A percentile compares a stretch with the other conserved stretches of the same genome.
Evolutionary conservation across 31 red algal genomes (phyloP).

Genomic region (Porphyra umbilicalis): DNA sequence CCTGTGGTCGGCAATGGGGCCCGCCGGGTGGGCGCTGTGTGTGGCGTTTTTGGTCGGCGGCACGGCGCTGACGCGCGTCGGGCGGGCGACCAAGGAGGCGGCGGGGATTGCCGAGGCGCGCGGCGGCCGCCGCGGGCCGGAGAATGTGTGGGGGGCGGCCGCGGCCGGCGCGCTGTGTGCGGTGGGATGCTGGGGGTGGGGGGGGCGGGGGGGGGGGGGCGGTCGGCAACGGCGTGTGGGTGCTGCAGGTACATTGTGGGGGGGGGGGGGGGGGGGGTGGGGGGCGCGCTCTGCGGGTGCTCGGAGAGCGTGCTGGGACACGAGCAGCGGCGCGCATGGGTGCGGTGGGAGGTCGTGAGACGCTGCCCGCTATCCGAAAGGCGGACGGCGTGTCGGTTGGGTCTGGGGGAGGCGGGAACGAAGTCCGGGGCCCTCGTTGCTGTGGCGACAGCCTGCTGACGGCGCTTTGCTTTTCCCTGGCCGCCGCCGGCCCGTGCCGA

Average conservation of each 20-base stretch:
- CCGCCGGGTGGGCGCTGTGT: constrained; percentile 47
- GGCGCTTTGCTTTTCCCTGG: too few relatives aligned
- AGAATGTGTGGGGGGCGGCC: constrained; percentile 96
- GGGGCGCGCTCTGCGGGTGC: background rate
- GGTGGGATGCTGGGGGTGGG: background rate
- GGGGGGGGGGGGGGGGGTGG: background rate
- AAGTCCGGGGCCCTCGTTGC: too few relatives aligned
- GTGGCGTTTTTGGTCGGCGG: constrained; percentile 77
- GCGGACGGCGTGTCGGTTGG: too few relatives aligned
- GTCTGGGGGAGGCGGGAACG: too few relatives aligned
- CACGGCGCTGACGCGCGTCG: constrained; percentile 47
- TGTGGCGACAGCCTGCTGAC: too few relatives aligned
- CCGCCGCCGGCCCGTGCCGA: too few relatives aligned
- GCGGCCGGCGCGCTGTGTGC: constrained; percentile 65
- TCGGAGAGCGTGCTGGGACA: too few relatives aligned
- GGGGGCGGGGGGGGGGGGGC: background rate
- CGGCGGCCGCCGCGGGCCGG: constrained; percentile 82
- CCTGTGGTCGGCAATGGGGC: constrained; percentile 64
- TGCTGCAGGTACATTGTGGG: background rate
- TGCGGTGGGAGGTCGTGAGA: too few relatives aligned
- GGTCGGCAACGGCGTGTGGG: background rate
- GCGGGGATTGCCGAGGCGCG: constrained; percentile 81
- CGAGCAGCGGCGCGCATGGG: too few relatives aligned
- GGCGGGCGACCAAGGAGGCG: constrained; percentile 50
- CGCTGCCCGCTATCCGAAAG: too few relatives aligned